A percentile compares a stretch with the other conserved stretches of the same genome.
These are phyloP conservation scores for Neoconidiobolus thromboides DNA, from an alignment of 371 early-diverging fungal genomes.

Conservation along the genomic window DNA sequence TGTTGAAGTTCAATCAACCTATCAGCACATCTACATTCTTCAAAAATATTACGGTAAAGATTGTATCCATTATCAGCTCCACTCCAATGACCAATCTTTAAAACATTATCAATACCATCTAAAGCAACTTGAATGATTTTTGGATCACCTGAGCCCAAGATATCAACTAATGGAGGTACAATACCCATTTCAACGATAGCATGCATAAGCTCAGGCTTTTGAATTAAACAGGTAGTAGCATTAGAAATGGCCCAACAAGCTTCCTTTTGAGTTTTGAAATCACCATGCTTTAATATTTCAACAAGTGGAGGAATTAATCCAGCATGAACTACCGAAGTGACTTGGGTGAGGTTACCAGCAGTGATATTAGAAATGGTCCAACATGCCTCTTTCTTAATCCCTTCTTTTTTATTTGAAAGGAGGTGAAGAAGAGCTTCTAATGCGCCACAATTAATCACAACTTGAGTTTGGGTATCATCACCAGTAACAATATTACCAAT, in stretches of 20 bases:
- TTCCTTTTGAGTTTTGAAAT: conserved; percentile 97
- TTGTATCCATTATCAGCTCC: conserved; percentile 42
- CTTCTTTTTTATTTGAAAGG: conserved; percentile 72
- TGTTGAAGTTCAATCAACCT: conserved; percentile 76
- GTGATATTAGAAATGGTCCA: conserved; percentile 99
- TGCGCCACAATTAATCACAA: conserved; percentile 78
- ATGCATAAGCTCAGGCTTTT: conserved; percentile 72
- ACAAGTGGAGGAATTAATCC: conserved; percentile 87
- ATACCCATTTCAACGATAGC: conserved; percentile 81
- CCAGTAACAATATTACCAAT: conserved; percentile 99
- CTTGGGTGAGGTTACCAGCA: conserved; percentile 95
- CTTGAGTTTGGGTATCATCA: conserved; percentile 94
- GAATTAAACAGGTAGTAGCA: conserved; percentile 84
- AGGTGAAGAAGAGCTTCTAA: conserved; percentile 64
- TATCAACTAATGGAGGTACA: conserved; percentile 88
- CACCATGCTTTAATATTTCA: conserved; percentile 68
- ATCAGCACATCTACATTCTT: conserved; percentile 84
- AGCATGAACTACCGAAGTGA: conserved; percentile 87
- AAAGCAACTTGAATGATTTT: conserved; percentile 89
- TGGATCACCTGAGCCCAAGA: conserved; percentile 77
- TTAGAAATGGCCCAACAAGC: conserved; percentile 99
- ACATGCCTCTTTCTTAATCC: conserved; percentile 98
- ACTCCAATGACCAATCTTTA: conserved; percentile 84
- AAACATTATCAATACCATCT: conserved; percentile 92
- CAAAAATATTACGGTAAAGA: conserved; percentile 63